These are phyloP conservation scores for Vigna radiata DNA, from an alignment of 306 rosid genomes.

Conservation along the genomic window DNA sequence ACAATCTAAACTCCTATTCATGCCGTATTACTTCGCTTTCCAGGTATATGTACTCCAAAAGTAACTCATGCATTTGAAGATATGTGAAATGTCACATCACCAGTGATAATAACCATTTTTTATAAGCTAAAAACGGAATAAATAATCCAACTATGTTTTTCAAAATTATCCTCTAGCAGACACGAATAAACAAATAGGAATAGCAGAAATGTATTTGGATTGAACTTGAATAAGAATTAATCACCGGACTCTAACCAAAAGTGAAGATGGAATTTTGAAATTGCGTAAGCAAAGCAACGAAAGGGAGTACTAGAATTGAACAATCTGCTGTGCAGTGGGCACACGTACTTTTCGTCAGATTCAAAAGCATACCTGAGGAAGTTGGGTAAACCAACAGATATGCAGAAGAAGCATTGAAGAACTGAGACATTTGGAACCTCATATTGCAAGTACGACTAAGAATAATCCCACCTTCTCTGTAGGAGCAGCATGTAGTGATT, in stretches of 20 bases:
- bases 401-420: conserved; percentile 49
- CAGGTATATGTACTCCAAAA: no score
- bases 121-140: not conserved
- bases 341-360: not conserved
- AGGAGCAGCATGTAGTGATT: conserved; percentile 49
- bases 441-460: conserved; percentile 56
- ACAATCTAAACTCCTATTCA: not conserved
- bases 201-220: no score
- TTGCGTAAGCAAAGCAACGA: not conserved
- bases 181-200: not conserved
- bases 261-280: no score
- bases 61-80: no score
- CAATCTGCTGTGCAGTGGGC: not conserved
- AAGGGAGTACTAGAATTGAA: not conserved
- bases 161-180: not conserved
- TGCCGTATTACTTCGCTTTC: no score
- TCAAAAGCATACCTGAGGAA: conserved; percentile 40
- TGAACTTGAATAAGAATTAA: no score
- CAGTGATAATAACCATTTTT: not conserved
- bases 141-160: not conserved
- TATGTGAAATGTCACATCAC: not conserved
- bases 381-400: conserved; percentile 31
- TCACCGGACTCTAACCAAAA: no score
- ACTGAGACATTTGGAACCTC: conserved; percentile 49
- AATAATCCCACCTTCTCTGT: conserved; percentile 46